Evolutionary conservation across 2,329 filamentous ascomycete genomes (phyloP).

Genomic region (Penicillium capsulatum): DNA sequence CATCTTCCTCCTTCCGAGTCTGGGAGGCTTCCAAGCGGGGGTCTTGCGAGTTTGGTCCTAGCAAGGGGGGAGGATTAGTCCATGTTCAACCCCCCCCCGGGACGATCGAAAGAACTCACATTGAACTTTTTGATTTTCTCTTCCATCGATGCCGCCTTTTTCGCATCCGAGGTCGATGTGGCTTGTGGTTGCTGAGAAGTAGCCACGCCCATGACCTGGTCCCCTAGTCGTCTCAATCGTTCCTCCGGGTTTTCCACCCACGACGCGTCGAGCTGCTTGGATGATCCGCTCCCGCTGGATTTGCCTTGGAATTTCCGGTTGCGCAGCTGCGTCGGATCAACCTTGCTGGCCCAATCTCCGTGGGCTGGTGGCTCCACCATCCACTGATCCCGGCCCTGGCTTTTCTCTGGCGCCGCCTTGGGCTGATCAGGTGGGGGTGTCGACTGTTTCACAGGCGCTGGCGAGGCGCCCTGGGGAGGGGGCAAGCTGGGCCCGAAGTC

Average conservation of each 20-base stretch:
- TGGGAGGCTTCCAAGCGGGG: conserved; percentile 45
- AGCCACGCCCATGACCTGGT: conserved; percentile 73
- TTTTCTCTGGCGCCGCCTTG: conserved; percentile 21
- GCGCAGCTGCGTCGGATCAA: conserved; percentile 79
- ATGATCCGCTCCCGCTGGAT: conserved; percentile 44
- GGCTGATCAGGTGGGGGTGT: conserved; percentile 6
- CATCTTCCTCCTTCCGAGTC: conserved; percentile 65
- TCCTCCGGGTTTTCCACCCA: conserved; percentile 93
- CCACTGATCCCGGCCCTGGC: conserved; percentile 67
- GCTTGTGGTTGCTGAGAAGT: conserved; percentile 17
- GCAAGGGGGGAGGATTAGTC: not conserved
- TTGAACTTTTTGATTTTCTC: conserved; percentile 55
- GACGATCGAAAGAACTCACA: conserved; percentile 35
- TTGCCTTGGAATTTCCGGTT: conserved; percentile 76
- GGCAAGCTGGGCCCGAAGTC: conserved; percentile 43
- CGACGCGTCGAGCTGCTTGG: conserved; percentile 51
- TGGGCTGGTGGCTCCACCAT: conserved; percentile 68
- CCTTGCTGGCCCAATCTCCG: conserved; percentile 52
- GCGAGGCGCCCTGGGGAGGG: conserved; percentile 20
- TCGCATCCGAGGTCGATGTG: conserved; percentile 1
- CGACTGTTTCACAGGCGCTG: not conserved
- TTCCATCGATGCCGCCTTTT: conserved; percentile 27
- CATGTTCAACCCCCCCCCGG: not conserved
- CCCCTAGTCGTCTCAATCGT: conserved; percentile 73
- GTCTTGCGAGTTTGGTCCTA: conserved; percentile 46